phyloP scores from a whole-genome alignment of 2,329 filamentous ascomycete species.

The Fusarium sp. region DNA sequence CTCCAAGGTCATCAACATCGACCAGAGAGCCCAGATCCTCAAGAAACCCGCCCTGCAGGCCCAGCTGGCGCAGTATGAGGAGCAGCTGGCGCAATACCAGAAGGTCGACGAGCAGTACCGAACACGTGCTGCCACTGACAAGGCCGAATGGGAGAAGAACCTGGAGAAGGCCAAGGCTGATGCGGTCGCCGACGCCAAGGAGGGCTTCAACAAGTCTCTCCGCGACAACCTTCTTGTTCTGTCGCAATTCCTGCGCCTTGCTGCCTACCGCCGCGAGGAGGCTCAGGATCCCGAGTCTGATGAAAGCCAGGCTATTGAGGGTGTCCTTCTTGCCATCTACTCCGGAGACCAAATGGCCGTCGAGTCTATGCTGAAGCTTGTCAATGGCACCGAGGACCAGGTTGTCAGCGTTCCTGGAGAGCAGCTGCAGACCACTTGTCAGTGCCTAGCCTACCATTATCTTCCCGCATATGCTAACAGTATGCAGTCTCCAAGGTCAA shows the following conservation, averaged over 20 bases:
- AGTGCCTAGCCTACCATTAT: constrained; percentile 53
- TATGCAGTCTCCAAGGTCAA: constrained; percentile 56
- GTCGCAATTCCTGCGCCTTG: constrained; percentile 85
- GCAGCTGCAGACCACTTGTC: constrained; percentile 80
- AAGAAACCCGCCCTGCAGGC: constrained; percentile 83
- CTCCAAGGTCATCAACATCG: constrained; percentile 82
- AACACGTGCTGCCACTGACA: constrained; percentile 70
- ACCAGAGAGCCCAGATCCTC: constrained; percentile 83
- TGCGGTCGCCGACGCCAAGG: constrained; percentile 67
- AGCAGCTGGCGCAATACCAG: constrained; percentile 81
- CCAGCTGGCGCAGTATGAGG: constrained; percentile 79
- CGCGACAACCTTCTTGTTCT: constrained; percentile 78
- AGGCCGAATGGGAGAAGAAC: constrained; percentile 73
- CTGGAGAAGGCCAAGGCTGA: constrained; percentile 71
- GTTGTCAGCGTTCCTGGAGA: constrained; percentile 77
- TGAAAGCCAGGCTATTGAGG: constrained; percentile 86
- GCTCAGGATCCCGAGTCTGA: constrained; percentile 76
- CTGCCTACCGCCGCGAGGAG: constrained; percentile 81
- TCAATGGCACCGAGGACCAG: constrained; percentile 78
- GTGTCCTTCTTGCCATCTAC: constrained; percentile 84
- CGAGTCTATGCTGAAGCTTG: constrained; percentile 81
- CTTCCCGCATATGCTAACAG: constrained; percentile 36
- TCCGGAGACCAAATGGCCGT: constrained; percentile 83
- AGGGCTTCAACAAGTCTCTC: constrained; percentile 68
- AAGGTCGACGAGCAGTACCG: constrained; percentile 83